phyloP scores from a whole-genome alignment of 106 monocot genomes.

The Cymbidium sinense region DNA sequence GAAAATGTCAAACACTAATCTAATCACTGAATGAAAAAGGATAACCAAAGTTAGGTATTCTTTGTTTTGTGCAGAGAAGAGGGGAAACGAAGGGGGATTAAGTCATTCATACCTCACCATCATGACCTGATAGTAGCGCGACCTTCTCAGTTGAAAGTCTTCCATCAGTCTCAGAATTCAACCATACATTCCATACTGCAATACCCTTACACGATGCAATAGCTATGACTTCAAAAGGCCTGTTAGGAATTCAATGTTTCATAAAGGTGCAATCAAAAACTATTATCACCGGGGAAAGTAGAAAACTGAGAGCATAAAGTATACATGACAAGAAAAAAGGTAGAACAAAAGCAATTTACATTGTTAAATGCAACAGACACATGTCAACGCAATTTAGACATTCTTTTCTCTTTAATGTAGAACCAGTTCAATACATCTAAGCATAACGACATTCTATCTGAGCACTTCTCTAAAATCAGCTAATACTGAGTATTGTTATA shows the following conservation, averaged over 20 bases:
- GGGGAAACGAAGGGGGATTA: neutral
- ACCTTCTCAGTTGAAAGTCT: slow-evolving; percentile 62
- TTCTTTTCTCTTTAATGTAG: neutral
- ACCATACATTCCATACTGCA: slow-evolving; percentile 80
- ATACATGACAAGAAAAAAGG: neutral
- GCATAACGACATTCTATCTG: no score
- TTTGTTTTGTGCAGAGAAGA: neutral
- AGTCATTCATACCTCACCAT: slow-evolving; percentile 58
- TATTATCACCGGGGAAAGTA: neutral
- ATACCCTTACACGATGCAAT: slow-evolving; percentile 88
- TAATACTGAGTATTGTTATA: no score
- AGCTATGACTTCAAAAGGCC: slow-evolving; percentile 84
- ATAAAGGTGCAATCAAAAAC: neutral
- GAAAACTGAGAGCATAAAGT: no score
- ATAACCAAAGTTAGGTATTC: neutral
- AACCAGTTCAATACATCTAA: neutral
- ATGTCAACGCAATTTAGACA: neutral
- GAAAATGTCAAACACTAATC: neutral
- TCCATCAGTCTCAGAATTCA: slow-evolving; percentile 52
- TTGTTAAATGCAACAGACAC: neutral
- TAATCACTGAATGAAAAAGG: neutral
- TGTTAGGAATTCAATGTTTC: slow-evolving; percentile 19
- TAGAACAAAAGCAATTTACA: neutral
- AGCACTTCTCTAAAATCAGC: no score
- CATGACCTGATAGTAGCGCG: slow-evolving; percentile 76